Conservation (phyloP, 1,139 yeast species). For the Pichia sp. region DNA sequence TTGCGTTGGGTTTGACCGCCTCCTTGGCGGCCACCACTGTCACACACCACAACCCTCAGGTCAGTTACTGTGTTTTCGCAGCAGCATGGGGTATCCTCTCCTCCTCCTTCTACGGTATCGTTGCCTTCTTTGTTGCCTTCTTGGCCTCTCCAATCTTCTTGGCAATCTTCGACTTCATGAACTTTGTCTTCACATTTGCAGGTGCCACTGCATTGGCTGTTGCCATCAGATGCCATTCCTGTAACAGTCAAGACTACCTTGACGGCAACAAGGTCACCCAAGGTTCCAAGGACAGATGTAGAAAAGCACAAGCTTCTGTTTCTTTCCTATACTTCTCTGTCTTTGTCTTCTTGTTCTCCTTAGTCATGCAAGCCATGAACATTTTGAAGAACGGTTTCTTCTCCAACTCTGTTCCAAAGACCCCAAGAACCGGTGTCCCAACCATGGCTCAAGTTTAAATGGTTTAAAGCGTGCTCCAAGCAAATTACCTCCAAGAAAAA, state of each 20-base stretch:
- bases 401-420: slow-evolving; percentile 46
- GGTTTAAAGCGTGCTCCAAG: neutral
- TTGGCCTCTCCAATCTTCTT: slow-evolving; percentile 85
- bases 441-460: slow-evolving; percentile 78
- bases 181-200: slow-evolving; percentile 86
- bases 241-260: slow-evolving; percentile 64
- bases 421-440: slow-evolving; percentile 76
- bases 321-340: slow-evolving; percentile 90
- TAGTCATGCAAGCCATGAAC: slow-evolving; percentile 55
- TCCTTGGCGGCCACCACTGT: slow-evolving; percentile 70
- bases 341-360: slow-evolving; percentile 67
- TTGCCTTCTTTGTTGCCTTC: slow-evolving; percentile 72
- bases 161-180: slow-evolving; percentile 74
- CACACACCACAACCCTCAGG: slow-evolving; percentile 63
- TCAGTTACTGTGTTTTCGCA: slow-evolving; percentile 82
- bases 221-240: slow-evolving; percentile 80
- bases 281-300: slow-evolving; percentile 79
- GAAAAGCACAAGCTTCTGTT: slow-evolving; percentile 87
- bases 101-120: slow-evolving; percentile 72
- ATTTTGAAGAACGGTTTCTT: slow-evolving; percentile 72
- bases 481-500: neutral
- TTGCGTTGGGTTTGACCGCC: slow-evolving; percentile 81
- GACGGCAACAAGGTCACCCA: slow-evolving; percentile 64
- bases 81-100: slow-evolving; percentile 81
- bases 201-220: slow-evolving; percentile 95